These are phyloP conservation scores for Yueomyces sinensis DNA, from an alignment of 805 yeast genomes.

Conservation along the genomic window DNA sequence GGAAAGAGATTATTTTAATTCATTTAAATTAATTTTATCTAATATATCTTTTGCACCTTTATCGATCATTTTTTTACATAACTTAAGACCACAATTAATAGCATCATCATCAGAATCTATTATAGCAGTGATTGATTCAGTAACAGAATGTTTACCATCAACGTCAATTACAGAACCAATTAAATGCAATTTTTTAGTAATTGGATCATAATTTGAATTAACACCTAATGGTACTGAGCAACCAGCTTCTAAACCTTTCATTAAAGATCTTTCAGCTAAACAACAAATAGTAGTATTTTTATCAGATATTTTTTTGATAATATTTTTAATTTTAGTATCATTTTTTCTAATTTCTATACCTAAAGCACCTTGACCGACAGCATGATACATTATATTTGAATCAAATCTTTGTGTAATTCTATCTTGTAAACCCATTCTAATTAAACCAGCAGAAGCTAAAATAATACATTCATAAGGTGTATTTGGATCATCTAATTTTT, in stretches of 20 bases:
- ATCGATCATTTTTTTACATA: conserved; percentile 54
- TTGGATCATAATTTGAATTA: conserved; percentile 38
- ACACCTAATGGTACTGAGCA: conserved; percentile 98
- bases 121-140: conserved; percentile 28
- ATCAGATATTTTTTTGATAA: conserved; percentile 57
- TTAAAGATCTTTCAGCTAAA: conserved; percentile 73
- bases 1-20: conserved; percentile 27
- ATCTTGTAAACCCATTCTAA: conserved; percentile 55
- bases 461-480: conserved; percentile 60
- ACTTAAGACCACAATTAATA: conserved; percentile 47
- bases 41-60: conserved; percentile 77
- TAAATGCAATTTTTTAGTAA: conserved; percentile 34
- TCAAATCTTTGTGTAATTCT: conserved; percentile 65
- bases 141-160: conserved; percentile 64
- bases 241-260: conserved; percentile 90
- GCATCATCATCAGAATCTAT: conserved; percentile 45
- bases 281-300: conserved; percentile 59
- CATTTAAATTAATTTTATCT: conserved; percentile 64
- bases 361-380: conserved; percentile 98
- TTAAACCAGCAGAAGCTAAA: conserved; percentile 85
- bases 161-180: conserved; percentile 72
- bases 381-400: conserved; percentile 76
- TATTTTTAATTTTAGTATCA: conserved; percentile 43
- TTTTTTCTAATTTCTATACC: conserved; percentile 78
- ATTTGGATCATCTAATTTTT: conserved; percentile 63